Evolutionary conservation across 2,329 filamentous ascomycete genomes (phyloP), one percentile per base, ranked within the genome.

Genomic region (Botrytis squamosa): DNA sequence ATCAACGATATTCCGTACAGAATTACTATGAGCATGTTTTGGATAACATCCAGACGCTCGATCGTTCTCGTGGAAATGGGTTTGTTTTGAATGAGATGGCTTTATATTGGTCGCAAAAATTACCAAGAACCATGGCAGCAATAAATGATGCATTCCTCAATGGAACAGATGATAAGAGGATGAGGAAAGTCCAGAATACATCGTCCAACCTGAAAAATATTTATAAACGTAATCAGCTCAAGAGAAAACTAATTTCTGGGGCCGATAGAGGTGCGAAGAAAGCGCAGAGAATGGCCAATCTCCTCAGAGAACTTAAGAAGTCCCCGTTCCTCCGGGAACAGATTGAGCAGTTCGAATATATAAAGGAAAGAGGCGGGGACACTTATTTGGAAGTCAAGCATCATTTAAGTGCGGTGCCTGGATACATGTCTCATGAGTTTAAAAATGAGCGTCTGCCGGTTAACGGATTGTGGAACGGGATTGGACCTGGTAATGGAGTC

Each of bases 181-280:
- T 5, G 46, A 16, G 7, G 49, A n/a, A n/a, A n/a, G 49, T 25
- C 12, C 12, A 16, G 25, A 55, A 3, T n/a, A 14, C 3, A n/a
- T 7, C 16, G 25, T 16, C 25, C 49, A 9, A n/a, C 25, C 25
- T 55, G 49, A 2, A n/a, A 16, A n/a, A 7, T 16, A 14, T 6
- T 7, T 16, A 16, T 16, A 25, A 12, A 55, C 25, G 25, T 55
- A n/a, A 55, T 1, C 49, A 14, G 25, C 12, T n/a, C 25, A n/a
- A n/a, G 49, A 55, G 25, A n/a, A 55, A 55, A n/a, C 12, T 0
- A 7, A n/a, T 55, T 7, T 0, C 3, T 6, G 6, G 1, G 36
- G 36, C 38, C 25, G 1, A n/a, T 4, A 16, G 0, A 1, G 0
- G 2, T 9, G 4, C 36, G 4, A 10, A 0, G 1, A 18, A 20